Evolutionary conservation across 129 eudicot species (phyloP), one percentile per base, ranked within the genome.

Genomic region (Solidago caesia): DNA sequence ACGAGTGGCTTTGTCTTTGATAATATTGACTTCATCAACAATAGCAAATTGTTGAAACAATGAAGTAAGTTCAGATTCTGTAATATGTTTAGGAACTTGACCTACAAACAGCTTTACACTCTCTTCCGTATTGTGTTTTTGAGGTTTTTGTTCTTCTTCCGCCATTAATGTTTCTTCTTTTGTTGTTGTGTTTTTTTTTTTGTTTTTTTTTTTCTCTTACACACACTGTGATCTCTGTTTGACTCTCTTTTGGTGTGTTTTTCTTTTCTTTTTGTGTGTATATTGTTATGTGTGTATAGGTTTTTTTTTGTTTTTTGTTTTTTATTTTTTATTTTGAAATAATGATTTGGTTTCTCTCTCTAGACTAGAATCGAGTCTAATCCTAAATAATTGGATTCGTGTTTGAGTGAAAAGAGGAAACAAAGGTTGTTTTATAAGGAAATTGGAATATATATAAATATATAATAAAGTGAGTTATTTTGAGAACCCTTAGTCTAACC

Each of bases 41-140:
- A 82, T 6, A 46, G 98, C 89, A 64, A 86, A 70, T 78, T 93
- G 89, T 62, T 85, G 43, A 76, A 93, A 93, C 88, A 93, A 47
- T 57, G 86, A 84, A 51, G 86, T 68, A 26, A 94, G 92, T 73
- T 94, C 83, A 33, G 84, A 73, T 52, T 94, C 97, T 27, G 89
- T 86, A 87, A 86, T 85, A 71, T 87, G 88, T 90, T 94, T 94
- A n/a, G 98, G 98, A 47, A 94, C 97, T 88, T 94, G 98, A 63
- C 98, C 98, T 33, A 94, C 97, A 77, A 94, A 94, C 59, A 94
- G 81, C 86, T 90, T 94, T 85, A 94, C 98, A 82, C 96, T 83
- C 55, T 94, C 91, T 51, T 84, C 92, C 82, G 4, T 26, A 13
- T 82, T 65, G 74, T 80, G 83, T 70, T 72, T 44, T 64, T 64